Percentiles rank a stretch among this genome's conserved stretches.
These are phyloP conservation scores for Yamadazyma philogaea DNA, from an alignment of 805 yeast species.

Conservation along the genomic window DNA sequence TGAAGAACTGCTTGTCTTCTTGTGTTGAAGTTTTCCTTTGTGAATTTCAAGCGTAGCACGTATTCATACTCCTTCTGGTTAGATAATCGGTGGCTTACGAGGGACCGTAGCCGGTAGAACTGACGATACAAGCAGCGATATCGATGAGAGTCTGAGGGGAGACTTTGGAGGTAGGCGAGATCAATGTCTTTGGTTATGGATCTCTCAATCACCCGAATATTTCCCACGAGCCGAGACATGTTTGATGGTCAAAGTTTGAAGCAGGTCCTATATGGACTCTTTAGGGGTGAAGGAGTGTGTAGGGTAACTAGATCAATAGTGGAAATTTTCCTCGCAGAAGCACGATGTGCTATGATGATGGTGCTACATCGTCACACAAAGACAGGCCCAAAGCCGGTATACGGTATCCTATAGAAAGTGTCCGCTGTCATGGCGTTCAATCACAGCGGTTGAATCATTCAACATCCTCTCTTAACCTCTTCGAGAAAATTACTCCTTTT, in stretches of 20 bases:
- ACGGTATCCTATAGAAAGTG: too few species aligned
- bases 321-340: background rate
- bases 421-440: too few species aligned
- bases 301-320: background rate
- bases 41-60: conserved; percentile 27
- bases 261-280: background rate
- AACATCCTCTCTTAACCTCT: too few species aligned
- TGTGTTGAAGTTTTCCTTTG: conserved; percentile 16
- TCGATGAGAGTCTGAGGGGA: background rate
- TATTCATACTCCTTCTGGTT: conserved; percentile 17
- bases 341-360: background rate
- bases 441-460: too few species aligned
- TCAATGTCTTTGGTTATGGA: background rate
- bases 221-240: background rate
- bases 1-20: conserved; percentile 17
- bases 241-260: background rate
- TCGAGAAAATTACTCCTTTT: background rate
- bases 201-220: background rate
- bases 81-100: conserved; percentile 17
- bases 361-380: too few species aligned
- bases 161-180: background rate
- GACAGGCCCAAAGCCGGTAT: too few species aligned
- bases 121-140: conserved; percentile 27
- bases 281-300: background rate
- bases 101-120: conserved; percentile 29